Evolutionary conservation across 2,329 filamentous ascomycete genomes (phyloP).

Genomic region (Polytolypa hystricis): DNA sequence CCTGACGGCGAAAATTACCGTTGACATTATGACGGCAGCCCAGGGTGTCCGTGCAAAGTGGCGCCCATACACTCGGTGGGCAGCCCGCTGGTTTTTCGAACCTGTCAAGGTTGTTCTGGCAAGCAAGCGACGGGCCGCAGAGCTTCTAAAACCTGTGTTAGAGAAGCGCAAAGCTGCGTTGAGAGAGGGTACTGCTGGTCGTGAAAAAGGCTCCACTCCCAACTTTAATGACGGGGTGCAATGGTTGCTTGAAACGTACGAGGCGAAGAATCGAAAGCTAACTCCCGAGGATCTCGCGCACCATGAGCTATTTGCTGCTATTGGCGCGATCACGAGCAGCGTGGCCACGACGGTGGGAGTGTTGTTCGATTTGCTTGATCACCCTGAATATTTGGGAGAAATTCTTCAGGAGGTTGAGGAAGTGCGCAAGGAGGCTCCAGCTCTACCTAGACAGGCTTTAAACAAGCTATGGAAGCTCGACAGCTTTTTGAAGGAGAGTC

Average conservation of each 20-base stretch:
- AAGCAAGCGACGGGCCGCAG: not conserved
- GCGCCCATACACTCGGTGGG: not conserved
- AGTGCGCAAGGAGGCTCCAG: not conserved
- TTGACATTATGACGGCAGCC: not conserved
- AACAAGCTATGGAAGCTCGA: no score
- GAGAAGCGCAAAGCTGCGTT: not conserved
- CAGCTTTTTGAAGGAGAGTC: no score
- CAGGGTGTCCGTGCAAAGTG: not conserved
- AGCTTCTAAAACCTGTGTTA: not conserved
- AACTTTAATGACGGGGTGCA: not conserved
- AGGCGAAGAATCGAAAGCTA: not conserved
- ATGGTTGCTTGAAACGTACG: not conserved
- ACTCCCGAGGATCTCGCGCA: not conserved
- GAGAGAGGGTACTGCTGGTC: not conserved
- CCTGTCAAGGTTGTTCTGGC: not conserved
- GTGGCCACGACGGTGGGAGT: conserved; percentile 1
- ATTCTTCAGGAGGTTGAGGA: conserved; percentile 5
- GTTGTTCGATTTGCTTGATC: conserved; percentile 6
- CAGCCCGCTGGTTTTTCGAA: not conserved
- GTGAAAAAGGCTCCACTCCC: not conserved
- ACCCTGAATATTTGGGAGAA: conserved; percentile 8
- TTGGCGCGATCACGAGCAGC: conserved; percentile 4
- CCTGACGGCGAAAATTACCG: no score
- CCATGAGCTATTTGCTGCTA: conserved; percentile 5
- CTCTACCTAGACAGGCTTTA: not conserved